Evolutionary conservation across 1,284 basidiomycete genomes (phyloP), one percentile per base, ranked within the genome.

Genomic region (Psilocybe mexicana): DNA sequence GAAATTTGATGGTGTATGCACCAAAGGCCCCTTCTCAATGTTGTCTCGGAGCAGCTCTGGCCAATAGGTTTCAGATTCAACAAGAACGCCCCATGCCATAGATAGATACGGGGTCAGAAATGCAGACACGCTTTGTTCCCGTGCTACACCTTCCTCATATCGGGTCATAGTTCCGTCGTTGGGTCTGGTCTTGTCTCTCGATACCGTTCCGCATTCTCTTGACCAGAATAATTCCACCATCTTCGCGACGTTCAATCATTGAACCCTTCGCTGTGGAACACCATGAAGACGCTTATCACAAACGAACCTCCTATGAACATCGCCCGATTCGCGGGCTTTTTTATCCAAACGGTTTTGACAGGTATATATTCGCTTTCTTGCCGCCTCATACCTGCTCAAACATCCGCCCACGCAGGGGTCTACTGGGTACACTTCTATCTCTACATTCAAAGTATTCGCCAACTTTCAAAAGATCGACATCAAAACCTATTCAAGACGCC

Each of bases 361-460:
- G 46, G 46, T 48, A 33, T 2, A 28, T 26, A 26, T 6, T 10
- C 12, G 14, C 44, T 11, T 44, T 4, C n/a, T 3, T 44, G 23
- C 10, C 24, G 10, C 25, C 5, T 23, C 23, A 11, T 4, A 12
- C 36, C 1, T 40, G 10, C 18, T 10, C 2, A 51, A 25, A 11
- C 35, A 7, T 23, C 10, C 25, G 18, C 1, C 2, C 11, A 8
- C 30, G 14, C 10, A 53, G 52, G 52, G 6, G 10, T 53, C 6
- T 53, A 44, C 25, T 53, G 42, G 52, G 52, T 44, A 6, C 42
- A 44, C 28, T 44, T 53, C 28, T 53, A 23, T 10, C 43, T 42
- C 12, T 53, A 43, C n/a, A 45, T 43, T 25, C 40, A 35, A 18
- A 24, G 30, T 25, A 28, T 53, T 5, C 43, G 23, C 11, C 43